Evolutionary conservation across 225 moss, liverwort and hornwort species (phyloP), one percentile per base, ranked within the genome.

Genomic region (Straminergon stramineum): DNA sequence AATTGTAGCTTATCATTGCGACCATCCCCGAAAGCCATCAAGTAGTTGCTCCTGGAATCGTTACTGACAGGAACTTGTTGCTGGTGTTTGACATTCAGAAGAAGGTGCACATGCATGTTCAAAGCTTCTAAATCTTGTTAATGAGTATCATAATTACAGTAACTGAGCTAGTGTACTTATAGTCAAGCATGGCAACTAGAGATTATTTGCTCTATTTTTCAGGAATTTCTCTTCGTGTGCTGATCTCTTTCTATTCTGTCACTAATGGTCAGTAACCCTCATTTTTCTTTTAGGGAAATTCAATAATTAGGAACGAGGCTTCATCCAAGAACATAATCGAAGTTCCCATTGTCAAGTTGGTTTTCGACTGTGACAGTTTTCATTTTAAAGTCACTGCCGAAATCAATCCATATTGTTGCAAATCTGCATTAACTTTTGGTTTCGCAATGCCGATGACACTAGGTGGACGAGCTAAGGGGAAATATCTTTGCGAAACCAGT

Each of bases 51-150:
- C 96, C 96, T 41, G 94, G 95, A 88, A 95, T 97, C 89, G 96
- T 99, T 31, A 94, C 95, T 32, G 91, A 97, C 41, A 83, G 91
- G 83, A 99, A 97, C 89, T 87, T 99, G 85, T 91, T 94, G 84
- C 95, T 99, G 82, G 87, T 97, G 91, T 99, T 96, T 89, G 92
- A 99, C 30, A 94, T 99, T 88, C 99, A 99, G 86, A 85, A 91
- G 66, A 97, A 99, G 97, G 99, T 94, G 73, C 60, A n/a, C 17
- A 83, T 55, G 55, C 30, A 67, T 86, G 73, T 43, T 82, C 63
- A 82, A 68, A 86, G 21, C 57, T 85, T 61, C 79, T 87, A 81
- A 79, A 73, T 79, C 55, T 45, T 86, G 75, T 81, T 62, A 39
- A 79, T 79, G 51, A 67, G 28, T 61, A 41, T 79, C n/a, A 13